Conservation (phyloP, 2,329 filamentous ascomycete genomes). For the Aspergillus alliaceus region DNA sequence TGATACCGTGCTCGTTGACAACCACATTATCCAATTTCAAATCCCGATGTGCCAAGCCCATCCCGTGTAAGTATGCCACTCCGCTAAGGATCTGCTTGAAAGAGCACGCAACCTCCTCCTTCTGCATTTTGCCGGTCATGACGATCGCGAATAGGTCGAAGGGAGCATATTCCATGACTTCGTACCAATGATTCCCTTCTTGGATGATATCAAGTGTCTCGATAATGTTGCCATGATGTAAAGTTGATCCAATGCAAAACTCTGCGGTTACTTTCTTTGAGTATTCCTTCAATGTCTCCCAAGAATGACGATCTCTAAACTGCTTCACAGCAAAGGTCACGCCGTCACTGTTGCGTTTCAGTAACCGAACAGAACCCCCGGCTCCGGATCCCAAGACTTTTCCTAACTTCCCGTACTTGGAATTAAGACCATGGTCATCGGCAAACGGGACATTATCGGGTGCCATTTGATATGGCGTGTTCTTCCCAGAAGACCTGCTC, state of each 20-base stretch:
- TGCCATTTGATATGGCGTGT: conserved; percentile 54
- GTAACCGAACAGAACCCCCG: conserved; percentile 87
- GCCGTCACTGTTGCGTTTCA: conserved; percentile 90
- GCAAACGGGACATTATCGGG: conserved; percentile 72
- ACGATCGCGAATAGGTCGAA: conserved; percentile 96
- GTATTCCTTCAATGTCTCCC: conserved; percentile 93
- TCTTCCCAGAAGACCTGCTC: conserved; percentile 53
- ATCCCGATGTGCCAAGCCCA: conserved; percentile 92
- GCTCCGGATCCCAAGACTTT: conserved; percentile 92
- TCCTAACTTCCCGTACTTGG: conserved; percentile 94
- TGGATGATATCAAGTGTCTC: conserved; percentile 96
- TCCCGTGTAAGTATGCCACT: conserved; percentile 89
- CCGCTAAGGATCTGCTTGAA: conserved; percentile 95
- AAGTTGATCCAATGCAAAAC: conserved; percentile 94
- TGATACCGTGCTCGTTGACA: conserved; percentile 91
- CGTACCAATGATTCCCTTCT: conserved; percentile 92
- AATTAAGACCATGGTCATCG: conserved; percentile 85
- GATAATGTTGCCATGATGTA: conserved; percentile 97
- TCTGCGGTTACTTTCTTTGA: conserved; percentile 98
- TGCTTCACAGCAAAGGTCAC: conserved; percentile 98
- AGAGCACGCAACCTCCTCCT: conserved; percentile 84
- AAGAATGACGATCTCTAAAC: conserved; percentile 85
- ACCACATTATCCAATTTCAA: conserved; percentile 97
- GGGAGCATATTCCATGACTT: conserved; percentile 98
- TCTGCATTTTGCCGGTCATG: conserved; percentile 96